Evolutionary conservation across 768 basidiomycete genomes (phyloP).

Genomic region (Agaricus blazei): DNA sequence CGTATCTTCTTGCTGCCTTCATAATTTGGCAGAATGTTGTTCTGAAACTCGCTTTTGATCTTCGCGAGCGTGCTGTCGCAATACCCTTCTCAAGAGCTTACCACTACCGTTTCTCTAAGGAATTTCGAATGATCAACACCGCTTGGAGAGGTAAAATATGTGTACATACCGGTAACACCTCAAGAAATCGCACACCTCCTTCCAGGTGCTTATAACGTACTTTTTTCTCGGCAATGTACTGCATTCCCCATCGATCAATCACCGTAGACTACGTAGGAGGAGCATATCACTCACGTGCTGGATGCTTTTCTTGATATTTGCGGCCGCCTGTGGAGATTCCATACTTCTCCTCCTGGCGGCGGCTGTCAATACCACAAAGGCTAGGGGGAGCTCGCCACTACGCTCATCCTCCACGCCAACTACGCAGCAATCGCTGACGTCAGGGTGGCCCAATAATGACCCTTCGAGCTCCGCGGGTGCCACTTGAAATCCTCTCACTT

Average conservation of each 20-base stretch:
- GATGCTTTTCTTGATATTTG: conserved; percentile 34
- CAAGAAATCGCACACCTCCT: conserved; percentile 33
- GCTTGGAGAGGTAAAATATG: not conserved
- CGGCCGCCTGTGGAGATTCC: conserved; percentile 19
- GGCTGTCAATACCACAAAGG: conserved; percentile 48
- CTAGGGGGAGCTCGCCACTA: conserved; percentile 60
- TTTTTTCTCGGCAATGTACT: conserved; percentile 48
- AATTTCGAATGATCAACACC: not conserved
- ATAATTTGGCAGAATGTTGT: not conserved
- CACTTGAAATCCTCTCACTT: conserved; percentile 59
- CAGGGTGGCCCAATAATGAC: conserved; percentile 40
- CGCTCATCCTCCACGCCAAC: conserved; percentile 57
- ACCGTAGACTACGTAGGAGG: not conserved
- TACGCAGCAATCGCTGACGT: conserved; percentile 56
- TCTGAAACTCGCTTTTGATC: conserved; percentile 11
- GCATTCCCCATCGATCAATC: conserved; percentile 29
- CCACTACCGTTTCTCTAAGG: conserved; percentile 51
- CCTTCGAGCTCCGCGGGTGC: conserved; percentile 55
- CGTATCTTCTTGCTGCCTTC: not conserved
- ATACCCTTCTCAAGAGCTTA: conserved; percentile 42
- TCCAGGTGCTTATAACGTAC: conserved; percentile 46
- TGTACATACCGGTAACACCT: conserved; percentile 26
- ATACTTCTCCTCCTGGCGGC: conserved; percentile 28
- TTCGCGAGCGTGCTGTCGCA: conserved; percentile 19
- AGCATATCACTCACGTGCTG: conserved; percentile 27